Base-by-base conservation (phyloP, 148 eudicot species). In the Chenopodium formosanum region DNA sequence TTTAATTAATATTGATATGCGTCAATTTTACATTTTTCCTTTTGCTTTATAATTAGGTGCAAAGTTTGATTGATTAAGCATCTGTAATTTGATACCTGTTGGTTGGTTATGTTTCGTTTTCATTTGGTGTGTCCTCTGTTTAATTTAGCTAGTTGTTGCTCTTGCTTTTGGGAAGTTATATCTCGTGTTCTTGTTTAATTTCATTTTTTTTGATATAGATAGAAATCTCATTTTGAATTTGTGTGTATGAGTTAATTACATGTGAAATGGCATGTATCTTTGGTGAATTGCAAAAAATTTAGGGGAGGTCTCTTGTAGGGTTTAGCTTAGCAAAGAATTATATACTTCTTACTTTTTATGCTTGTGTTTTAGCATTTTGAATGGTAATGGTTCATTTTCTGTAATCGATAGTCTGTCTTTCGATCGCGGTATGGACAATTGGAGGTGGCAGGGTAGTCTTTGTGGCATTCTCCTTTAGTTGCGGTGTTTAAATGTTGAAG, bases 41-140 rank as follows among this genome's bases (percentile, higher is more conserved):
- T 19, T n/a, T 70, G 13, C 14, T 27, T 4, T 19, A 20, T 5
- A 27, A 62, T 14, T 31, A 75, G 77, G 58, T 68, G 53, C 4
- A 3, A 1, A 40, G 9, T 10, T 22, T 60, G 50, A 67, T 34
- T 32, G 23, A 75, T 12, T 76, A 22, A 73, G 69, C n/a, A 34
- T 53, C 70, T 84, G 60, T 31, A 80, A 77, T 81, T 63, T 48
- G 40, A 47, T 50, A 8, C 27, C 4, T 76, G 77, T 77, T 16
- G 13, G 44, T 84, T 69, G 47, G 52, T 69, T 79, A 71, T 62
- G 53, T 14, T n/a, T 63, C 56, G 13, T 62, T 83, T 40, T 32
- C 22, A 72, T 72, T 9, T 72, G 75, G 52, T 44, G 50, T 44
- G 72, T 32, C 64, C 20, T 23, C 14, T 79, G 75, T 47, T 67